Conservation (phyloP, 1,284 basidiomycete species). For the Leccinum pseudoinsigne region DNA sequence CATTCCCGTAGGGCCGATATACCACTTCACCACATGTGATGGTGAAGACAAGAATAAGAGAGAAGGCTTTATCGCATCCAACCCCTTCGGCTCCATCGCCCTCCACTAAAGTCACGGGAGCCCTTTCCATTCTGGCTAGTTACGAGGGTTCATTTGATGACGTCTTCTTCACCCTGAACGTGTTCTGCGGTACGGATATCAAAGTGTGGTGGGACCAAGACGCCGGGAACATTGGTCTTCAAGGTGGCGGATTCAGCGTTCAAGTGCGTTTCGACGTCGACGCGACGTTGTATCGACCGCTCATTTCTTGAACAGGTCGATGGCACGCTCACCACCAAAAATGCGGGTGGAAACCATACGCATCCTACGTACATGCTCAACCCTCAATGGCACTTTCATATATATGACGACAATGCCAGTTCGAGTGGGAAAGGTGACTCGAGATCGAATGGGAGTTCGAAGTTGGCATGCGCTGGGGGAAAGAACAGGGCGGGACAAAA, state of each 20-base stretch:
- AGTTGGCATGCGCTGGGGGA: background rate
- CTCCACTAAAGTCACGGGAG: slow-evolving; percentile 34
- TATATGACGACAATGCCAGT: slow-evolving; percentile 37
- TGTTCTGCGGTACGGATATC: slow-evolving; percentile 45
- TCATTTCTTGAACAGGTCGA: slow-evolving; percentile 45
- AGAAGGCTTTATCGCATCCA: background rate
- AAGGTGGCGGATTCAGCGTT: slow-evolving; percentile 16
- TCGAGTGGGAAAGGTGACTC: slow-evolving; percentile 1
- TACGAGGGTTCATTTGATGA: slow-evolving; percentile 64
- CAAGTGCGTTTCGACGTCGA: slow-evolving; percentile 15
- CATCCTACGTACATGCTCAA: slow-evolving; percentile 86
- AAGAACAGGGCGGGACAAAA: slow-evolving; percentile 29
- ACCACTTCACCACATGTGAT: slow-evolving; percentile 79
- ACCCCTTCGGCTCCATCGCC: background rate
- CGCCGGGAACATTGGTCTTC: slow-evolving; percentile 10
- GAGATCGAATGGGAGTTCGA: background rate
- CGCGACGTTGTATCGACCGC: background rate
- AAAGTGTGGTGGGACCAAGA: slow-evolving; percentile 49
- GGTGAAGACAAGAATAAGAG: slow-evolving; percentile 39
- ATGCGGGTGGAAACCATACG: slow-evolving; percentile 82
- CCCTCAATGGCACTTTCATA: slow-evolving; percentile 78
- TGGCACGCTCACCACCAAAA: slow-evolving; percentile 66
- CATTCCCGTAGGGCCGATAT: slow-evolving; percentile 57
- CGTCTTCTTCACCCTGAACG: slow-evolving; percentile 64
- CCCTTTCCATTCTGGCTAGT: slow-evolving; percentile 56